Evolutionary conservation across 2,329 filamentous ascomycete species (phyloP), one percentile per base, ranked within the genome.

Genomic region (Westerdykella ornata): DNA sequence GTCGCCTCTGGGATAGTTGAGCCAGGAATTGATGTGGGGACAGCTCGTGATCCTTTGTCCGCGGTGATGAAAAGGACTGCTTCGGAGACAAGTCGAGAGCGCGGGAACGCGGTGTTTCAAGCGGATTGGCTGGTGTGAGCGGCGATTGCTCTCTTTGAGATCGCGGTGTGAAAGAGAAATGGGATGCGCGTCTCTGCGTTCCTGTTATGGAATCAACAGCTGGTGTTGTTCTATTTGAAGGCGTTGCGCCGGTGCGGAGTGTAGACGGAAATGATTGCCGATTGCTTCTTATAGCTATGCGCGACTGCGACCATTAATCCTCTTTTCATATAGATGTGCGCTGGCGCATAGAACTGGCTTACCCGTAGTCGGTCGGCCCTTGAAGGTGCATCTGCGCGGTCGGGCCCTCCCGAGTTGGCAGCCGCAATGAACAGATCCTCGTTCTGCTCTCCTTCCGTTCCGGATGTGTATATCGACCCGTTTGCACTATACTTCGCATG

Each of bases 371-470:
- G 47, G 42, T 65, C 61, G 6, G 55, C 43, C 12, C 60, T 57
- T 26, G 53, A 44, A n/a, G 51, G 41, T 18, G 51, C 44, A 30
- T 65, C 63, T 19, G 59, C 56, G 36, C 39, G 60, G 47, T 68
- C 65, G 8, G 30, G 30, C 30, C 30, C 16, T 14, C 30, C 30
- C 8, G 30, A 14, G 30, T 33, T 33, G 30, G 30, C 30, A 36
- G 61, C 62, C 35, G 68, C 68, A 41, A 70, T 63, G 45, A 70
- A 70, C 19, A 70, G 54, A 46, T 70, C 68, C 47, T 69, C 68
- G 32, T 43, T 45, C 26, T 54, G 53, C 34, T 59, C 58, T 37
- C 49, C 54, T n/a, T 57, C 50, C 12, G 49, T 44, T 34, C 47
- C 48, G 29, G 52, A 49, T 13, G 43, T 48, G 30, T 46, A 47